These are phyloP conservation scores for Ogataea pini DNA, from an alignment of 805 yeast species.

Conservation along the genomic window DNA sequence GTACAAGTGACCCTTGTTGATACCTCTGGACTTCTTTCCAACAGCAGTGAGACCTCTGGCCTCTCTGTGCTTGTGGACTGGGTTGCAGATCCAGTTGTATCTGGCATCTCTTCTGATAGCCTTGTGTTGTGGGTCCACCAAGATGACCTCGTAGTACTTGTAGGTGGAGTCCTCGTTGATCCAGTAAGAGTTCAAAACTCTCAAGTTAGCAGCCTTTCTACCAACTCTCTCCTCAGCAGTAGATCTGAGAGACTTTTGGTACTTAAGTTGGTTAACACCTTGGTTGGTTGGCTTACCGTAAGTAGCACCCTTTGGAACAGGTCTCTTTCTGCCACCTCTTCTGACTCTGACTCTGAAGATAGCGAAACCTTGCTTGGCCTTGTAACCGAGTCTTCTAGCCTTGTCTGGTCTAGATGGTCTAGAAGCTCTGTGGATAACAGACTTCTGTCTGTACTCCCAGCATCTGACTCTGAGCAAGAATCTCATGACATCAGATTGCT, in stretches of 20 bases:
- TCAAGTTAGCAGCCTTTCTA: conserved; percentile 97
- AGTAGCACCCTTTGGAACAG: conserved; percentile 99
- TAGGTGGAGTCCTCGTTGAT: conserved; percentile 98
- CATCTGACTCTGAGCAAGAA: conserved; percentile 99
- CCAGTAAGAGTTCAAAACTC: conserved; percentile 99
- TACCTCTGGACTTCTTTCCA: conserved; percentile 99
- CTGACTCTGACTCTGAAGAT: conserved; percentile 99
- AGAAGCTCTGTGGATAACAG: conserved; percentile 97
- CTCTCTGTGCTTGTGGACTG: conserved; percentile 99
- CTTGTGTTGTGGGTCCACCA: conserved; percentile 96
- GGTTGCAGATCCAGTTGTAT: conserved; percentile 99
- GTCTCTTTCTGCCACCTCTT: conserved; percentile 99
- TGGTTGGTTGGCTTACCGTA: conserved; percentile 99
- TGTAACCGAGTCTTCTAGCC: conserved; percentile 99
- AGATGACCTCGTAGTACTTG: conserved; percentile 98
- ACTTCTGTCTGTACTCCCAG: conserved; percentile 99
- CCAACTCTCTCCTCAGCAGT: conserved; percentile 99
- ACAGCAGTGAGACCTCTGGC: conserved; percentile 97
- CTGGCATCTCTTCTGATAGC: conserved; percentile 98
- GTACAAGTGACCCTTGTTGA: conserved; percentile 99
- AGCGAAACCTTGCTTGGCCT: conserved; percentile 99
- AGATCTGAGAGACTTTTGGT: conserved; percentile 97
- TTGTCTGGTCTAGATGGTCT: conserved; percentile 99
- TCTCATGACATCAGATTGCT: conserved; percentile 99
- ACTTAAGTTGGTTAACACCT: conserved; percentile 98